Evolutionary conservation across 2,329 filamentous ascomycete species (phyloP).

Genomic region (Rutstroemia sp.): DNA sequence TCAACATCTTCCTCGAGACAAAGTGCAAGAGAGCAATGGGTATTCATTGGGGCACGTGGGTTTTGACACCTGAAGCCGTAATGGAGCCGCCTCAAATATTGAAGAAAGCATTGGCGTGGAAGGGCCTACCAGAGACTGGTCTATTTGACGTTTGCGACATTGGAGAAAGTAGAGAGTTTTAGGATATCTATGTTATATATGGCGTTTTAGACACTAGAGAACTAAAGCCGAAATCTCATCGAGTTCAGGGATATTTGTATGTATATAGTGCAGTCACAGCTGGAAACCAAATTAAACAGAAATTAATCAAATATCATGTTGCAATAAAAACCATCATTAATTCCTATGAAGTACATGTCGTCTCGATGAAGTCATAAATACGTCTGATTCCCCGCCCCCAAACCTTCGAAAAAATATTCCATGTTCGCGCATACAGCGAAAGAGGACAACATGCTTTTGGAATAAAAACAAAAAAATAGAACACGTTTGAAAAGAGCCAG

Average conservation of each 20-base stretch:
- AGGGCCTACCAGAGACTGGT: constrained; percentile 61
- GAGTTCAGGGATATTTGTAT: no score
- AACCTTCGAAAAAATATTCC: not conserved
- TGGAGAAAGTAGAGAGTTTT: constrained; percentile 75
- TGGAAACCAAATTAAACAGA: not conserved
- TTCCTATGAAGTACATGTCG: constrained; percentile 8
- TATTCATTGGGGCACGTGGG: constrained; percentile 77
- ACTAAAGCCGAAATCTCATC: no score
- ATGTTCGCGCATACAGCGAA: constrained; percentile 3
- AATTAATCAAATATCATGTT: not conserved
- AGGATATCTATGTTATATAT: constrained; percentile 17
- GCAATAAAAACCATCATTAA: constrained; percentile 5
- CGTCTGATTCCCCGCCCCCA: not conserved
- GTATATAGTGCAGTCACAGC: not conserved
- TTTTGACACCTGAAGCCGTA: constrained; percentile 68
- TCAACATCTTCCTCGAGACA: constrained; percentile 84
- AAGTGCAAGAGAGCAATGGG: constrained; percentile 70
- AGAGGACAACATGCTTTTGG: constrained; percentile 6
- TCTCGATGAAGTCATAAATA: not conserved
- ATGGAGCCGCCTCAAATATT: constrained; percentile 72
- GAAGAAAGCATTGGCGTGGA: constrained; percentile 61
- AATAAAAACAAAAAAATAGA: constrained; percentile 2
- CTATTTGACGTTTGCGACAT: constrained; percentile 79
- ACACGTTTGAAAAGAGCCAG: constrained; percentile 5
- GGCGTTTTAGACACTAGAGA: not conserved